Evolutionary conservation across 805 yeast species (phyloP).

Genomic region (Sungouiella blattae): DNA sequence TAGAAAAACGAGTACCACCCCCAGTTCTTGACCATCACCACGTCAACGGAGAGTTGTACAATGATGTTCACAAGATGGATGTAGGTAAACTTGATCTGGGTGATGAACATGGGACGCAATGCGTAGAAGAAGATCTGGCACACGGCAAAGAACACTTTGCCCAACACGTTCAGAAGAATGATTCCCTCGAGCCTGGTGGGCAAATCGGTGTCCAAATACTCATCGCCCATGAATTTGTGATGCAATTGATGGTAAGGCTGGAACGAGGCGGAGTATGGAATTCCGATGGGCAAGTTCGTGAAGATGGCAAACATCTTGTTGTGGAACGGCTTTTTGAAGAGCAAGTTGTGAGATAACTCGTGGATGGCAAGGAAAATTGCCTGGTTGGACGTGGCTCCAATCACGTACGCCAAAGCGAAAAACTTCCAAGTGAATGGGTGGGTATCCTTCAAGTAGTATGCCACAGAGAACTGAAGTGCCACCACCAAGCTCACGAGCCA

Average conservation of each 20-base stretch:
- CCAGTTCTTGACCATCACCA: constrained; percentile 53
- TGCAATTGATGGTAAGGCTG: constrained; percentile 90
- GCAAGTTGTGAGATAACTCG: constrained; percentile 81
- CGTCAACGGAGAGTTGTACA: constrained; percentile 59
- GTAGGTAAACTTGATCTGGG: constrained; percentile 68
- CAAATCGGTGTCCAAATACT: constrained; percentile 76
- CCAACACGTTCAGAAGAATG: constrained; percentile 69
- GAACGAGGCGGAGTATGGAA: constrained; percentile 85
- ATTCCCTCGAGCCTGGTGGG: constrained; percentile 80
- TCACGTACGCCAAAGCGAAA: constrained; percentile 61
- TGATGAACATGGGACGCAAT: constrained; percentile 81
- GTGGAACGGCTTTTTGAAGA: constrained; percentile 72
- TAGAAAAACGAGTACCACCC: constrained; percentile 64
- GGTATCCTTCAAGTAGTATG: constrained; percentile 58
- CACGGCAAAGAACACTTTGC: constrained; percentile 87
- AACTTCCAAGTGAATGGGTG: constrained; percentile 52
- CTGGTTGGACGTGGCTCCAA: constrained; percentile 86
- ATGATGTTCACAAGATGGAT: constrained; percentile 69
- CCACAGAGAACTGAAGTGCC: constrained; percentile 59
- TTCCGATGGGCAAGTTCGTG: constrained; percentile 81
- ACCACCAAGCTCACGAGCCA: constrained; percentile 69
- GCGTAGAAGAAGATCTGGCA: constrained; percentile 90
- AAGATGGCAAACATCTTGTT: constrained; percentile 76
- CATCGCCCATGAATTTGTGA: constrained; percentile 88
- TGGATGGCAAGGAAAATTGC: constrained; percentile 85